phyloP scores from a whole-genome alignment of 2,329 filamentous ascomycete genomes.

The Pestalotiopsis sp. region DNA sequence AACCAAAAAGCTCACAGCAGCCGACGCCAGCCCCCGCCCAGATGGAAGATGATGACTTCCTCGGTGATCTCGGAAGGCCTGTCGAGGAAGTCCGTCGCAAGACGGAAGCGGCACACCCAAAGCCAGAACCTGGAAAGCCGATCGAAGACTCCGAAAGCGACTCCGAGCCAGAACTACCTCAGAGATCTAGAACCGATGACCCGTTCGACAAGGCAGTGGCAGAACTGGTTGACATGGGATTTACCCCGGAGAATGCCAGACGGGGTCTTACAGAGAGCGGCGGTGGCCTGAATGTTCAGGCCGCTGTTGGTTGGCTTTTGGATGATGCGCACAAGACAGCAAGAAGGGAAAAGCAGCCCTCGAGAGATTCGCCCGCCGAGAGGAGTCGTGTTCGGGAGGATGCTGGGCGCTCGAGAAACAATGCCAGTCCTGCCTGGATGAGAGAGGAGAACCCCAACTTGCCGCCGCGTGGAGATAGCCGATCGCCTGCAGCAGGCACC shows the following conservation, averaged over 20 bases:
- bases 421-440: slow-evolving; percentile 62
- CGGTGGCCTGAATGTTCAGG: slow-evolving; percentile 77
- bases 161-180: slow-evolving; percentile 34
- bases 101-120: slow-evolving; percentile 38
- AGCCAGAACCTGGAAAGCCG: slow-evolving; percentile 53
- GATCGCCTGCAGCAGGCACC: slow-evolving; percentile 49
- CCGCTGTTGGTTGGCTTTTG: slow-evolving; percentile 83
- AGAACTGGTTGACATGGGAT: slow-evolving; percentile 93
- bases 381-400: slow-evolving; percentile 38
- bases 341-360: slow-evolving; percentile 64
- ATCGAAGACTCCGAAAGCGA: slow-evolving; percentile 53
- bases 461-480: slow-evolving; percentile 51
- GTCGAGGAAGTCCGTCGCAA: slow-evolving; percentile 62
- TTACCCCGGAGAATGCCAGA: slow-evolving; percentile 79
- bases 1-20: slow-evolving; percentile 36
- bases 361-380: slow-evolving; percentile 46
- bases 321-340: slow-evolving; percentile 88
- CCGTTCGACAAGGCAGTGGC: slow-evolving; percentile 78
- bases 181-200: slow-evolving; percentile 43
- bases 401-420: slow-evolving; percentile 33
- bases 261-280: slow-evolving; percentile 79
- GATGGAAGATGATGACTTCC: slow-evolving; percentile 63
- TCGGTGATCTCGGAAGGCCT: slow-evolving; percentile 64
- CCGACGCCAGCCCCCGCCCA: slow-evolving; percentile 12
- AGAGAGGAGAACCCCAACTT: slow-evolving; percentile 46